Evolutionary conservation across 768 basidiomycete species (phyloP).

Genomic region (Boletus rubescentipes): DNA sequence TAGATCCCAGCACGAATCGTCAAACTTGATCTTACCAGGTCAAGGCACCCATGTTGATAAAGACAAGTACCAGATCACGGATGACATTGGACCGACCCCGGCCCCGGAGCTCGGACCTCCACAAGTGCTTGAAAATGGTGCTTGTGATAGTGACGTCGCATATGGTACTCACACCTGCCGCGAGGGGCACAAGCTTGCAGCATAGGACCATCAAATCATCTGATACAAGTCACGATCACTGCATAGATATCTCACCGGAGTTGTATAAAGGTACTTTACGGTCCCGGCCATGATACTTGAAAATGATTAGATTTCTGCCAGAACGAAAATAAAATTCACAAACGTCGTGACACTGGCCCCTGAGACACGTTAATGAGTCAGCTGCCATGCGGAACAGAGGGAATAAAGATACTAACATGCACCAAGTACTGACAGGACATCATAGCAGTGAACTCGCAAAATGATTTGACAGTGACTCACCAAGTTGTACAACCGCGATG

Average conservation of each 20-base stretch:
- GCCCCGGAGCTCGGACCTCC: constrained; percentile 11
- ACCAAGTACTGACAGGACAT: constrained; percentile 4
- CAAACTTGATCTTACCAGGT: constrained; percentile 13
- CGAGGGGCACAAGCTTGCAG: constrained; percentile 8
- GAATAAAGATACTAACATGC: constrained; percentile 2
- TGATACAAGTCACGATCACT: too few species aligned
- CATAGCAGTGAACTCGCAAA: background rate
- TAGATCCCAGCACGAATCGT: too few species aligned
- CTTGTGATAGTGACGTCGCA: constrained; percentile 14
- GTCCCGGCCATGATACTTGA: constrained; percentile 1
- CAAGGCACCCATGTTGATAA: constrained; percentile 15
- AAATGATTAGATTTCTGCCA: background rate
- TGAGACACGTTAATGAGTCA: background rate
- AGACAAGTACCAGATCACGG: constrained; percentile 11
- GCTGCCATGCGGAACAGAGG: background rate
- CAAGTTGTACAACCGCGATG: background rate
- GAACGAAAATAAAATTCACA: background rate
- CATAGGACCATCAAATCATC: background rate
- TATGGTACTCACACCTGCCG: constrained; percentile 1
- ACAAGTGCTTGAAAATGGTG: constrained; percentile 11
- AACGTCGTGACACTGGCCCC: constrained; percentile 1
- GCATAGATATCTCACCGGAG: background rate
- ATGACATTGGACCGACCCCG: background rate
- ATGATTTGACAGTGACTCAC: background rate
- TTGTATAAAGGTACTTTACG: constrained; percentile 5